phyloP scores from a whole-genome alignment of 2,329 filamentous ascomycete genomes.

The Aurifilum marmelostoma region DNA sequence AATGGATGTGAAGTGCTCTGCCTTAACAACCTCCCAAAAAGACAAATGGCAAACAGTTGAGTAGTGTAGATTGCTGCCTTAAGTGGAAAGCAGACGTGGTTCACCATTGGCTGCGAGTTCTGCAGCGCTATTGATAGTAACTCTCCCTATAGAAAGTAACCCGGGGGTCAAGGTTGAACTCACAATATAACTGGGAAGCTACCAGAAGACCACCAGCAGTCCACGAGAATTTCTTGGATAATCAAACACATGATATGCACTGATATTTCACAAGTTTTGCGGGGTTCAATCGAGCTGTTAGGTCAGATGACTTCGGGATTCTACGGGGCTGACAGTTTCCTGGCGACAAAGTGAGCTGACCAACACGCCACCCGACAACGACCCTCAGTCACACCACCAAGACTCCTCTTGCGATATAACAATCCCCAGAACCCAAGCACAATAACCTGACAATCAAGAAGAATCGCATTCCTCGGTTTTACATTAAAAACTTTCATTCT shows the following conservation, averaged over 20 bases:
- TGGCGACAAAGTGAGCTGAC: constrained; percentile 9
- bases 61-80: background rate
- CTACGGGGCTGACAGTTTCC: constrained; percentile 5
- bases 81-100: background rate
- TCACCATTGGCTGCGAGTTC: background rate
- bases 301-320: background rate
- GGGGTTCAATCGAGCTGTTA: background rate
- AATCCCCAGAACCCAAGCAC: background rate
- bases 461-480: background rate
- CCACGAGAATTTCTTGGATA: background rate
- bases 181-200: too few species aligned
- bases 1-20: background rate
- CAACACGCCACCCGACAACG: constrained; percentile 12
- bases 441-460: background rate
- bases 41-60: too few species aligned
- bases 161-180: too few species aligned
- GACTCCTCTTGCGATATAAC: constrained; percentile 11
- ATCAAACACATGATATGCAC: background rate
- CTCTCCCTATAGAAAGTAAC: too few species aligned
- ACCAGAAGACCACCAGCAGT: background rate
- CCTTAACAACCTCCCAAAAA: too few species aligned
- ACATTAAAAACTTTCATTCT: background rate
- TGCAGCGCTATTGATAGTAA: too few species aligned
- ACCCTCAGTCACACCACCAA: constrained; percentile 8
- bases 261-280: background rate